phyloP scores from a whole-genome alignment of 1,284 basidiomycete genomes.

The Schizophyllum commune region DNA sequence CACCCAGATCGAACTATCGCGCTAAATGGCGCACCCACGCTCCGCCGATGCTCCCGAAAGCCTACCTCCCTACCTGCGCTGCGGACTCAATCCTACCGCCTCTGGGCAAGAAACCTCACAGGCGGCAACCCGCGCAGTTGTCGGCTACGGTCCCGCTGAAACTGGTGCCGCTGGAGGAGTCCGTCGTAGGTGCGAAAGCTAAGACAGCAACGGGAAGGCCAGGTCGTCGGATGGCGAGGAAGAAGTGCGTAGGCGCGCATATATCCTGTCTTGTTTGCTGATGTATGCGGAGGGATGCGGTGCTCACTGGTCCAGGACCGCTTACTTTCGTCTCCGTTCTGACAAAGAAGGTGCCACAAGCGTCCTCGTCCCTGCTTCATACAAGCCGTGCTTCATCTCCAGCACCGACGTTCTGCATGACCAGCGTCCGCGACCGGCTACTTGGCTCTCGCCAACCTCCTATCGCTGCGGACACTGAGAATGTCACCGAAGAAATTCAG shows the following conservation, averaged over 20 bases:
- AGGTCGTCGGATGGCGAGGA: not conserved
- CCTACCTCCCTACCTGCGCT: not conserved
- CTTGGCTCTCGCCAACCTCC: not conserved
- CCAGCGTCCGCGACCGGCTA: not conserved
- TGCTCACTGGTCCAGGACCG: too few species aligned
- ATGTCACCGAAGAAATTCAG: too few species aligned
- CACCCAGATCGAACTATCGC: not conserved
- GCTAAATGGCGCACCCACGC: not conserved
- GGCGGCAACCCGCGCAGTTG: not conserved
- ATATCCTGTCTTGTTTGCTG: not conserved
- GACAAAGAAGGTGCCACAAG: not conserved
- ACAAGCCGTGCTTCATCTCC: not conserved
- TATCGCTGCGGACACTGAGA: not conserved
- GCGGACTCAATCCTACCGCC: not conserved
- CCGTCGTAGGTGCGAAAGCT: not conserved
- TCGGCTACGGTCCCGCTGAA: not conserved
- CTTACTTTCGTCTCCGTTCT: not conserved
- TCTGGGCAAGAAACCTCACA: not conserved
- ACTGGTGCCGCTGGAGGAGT: not conserved
- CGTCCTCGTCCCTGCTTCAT: not conserved
- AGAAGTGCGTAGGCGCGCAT: not conserved
- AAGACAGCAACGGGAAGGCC: too few species aligned
- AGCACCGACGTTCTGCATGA: not conserved
- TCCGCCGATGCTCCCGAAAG: not conserved
- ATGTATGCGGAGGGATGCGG: too few species aligned